Evolutionary conservation across 345 rosid genomes (phyloP).

Genomic region (Carallia pectinifolia): DNA sequence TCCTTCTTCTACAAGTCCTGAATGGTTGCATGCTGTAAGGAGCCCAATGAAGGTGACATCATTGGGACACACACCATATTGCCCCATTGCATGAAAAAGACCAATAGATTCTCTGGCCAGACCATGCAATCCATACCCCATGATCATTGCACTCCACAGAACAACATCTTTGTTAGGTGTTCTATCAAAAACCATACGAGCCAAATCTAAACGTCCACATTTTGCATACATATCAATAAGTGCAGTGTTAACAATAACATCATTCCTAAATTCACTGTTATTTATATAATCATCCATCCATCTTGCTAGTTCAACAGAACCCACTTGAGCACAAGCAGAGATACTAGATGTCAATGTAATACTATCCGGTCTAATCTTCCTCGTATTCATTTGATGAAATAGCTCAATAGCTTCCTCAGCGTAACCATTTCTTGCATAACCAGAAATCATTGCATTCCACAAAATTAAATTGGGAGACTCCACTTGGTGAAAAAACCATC

Average conservation of each 20-base stretch:
- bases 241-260: slow-evolving; percentile 45
- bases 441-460: slow-evolving; percentile 81
- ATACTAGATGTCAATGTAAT: slow-evolving; percentile 54
- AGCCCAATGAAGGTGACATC: slow-evolving; percentile 65
- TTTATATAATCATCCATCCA: slow-evolving; percentile 53
- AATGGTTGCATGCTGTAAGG: slow-evolving; percentile 67
- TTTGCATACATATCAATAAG: slow-evolving; percentile 70
- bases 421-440: slow-evolving; percentile 64
- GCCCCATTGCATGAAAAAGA: slow-evolving; percentile 49
- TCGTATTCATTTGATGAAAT: slow-evolving; percentile 46
- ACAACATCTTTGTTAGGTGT: slow-evolving; percentile 57
- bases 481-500: slow-evolving; percentile 50
- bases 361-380: slow-evolving; percentile 44
- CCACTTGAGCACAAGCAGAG: slow-evolving; percentile 64
- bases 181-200: slow-evolving; percentile 54
- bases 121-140: slow-evolving; percentile 74
- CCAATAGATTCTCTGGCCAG: slow-evolving; percentile 51
- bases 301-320: slow-evolving; percentile 59
- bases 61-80: slow-evolving; percentile 51
- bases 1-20: slow-evolving; percentile 64
- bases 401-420: slow-evolving; percentile 55
- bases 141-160: slow-evolving; percentile 68
- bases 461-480: slow-evolving; percentile 48
- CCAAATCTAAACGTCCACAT: slow-evolving; percentile 59
- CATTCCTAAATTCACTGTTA: slow-evolving; percentile 39